Evolutionary conservation across 1,284 basidiomycete species (phyloP).

Genomic region (Ustilago tritici): DNA sequence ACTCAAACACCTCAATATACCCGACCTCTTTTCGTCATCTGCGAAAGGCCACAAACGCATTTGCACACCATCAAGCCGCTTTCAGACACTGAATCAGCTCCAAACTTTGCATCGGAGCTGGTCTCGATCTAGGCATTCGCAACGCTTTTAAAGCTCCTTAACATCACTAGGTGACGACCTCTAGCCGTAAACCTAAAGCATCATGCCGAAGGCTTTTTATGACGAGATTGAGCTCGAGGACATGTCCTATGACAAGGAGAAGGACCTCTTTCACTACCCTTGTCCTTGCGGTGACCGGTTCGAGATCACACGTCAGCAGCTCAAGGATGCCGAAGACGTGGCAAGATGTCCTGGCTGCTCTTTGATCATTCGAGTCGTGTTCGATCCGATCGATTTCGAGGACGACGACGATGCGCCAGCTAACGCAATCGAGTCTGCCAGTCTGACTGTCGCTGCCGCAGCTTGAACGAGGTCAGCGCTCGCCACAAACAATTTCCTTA

Average conservation of each 20-base stretch:
- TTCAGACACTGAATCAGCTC: background rate
- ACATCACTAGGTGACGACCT: conserved; percentile 42
- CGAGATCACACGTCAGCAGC: conserved; percentile 86
- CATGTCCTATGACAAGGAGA: conserved; percentile 67
- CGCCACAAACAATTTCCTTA: background rate
- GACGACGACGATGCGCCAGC: conserved; percentile 39
- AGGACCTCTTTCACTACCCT: conserved; percentile 82
- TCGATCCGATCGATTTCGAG: conserved; percentile 80
- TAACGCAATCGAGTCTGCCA: conserved; percentile 23
- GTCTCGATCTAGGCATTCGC: conserved; percentile 7
- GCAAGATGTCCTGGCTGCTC: conserved; percentile 98
- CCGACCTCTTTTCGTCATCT: conserved; percentile 25
- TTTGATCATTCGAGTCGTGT: conserved; percentile 90
- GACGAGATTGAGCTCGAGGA: conserved; percentile 70
- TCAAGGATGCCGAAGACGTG: conserved; percentile 90
- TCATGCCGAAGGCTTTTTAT: conserved; percentile 58
- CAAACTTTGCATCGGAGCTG: conserved; percentile 16
- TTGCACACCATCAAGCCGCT: background rate
- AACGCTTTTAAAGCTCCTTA: conserved; percentile 2
- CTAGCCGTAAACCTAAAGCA: background rate
- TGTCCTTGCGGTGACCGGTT: conserved; percentile 99
- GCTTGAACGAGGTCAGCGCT: conserved; percentile 11
- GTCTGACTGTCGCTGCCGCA: conserved; percentile 25
- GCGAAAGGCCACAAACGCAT: conserved; percentile 15
- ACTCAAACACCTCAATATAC: conserved; percentile 24